Percentiles rank a stretch among this genome's conserved stretches.
Conservation (phyloP, 805 yeast genomes). For the Sporopachydermia lactativora region DNA sequence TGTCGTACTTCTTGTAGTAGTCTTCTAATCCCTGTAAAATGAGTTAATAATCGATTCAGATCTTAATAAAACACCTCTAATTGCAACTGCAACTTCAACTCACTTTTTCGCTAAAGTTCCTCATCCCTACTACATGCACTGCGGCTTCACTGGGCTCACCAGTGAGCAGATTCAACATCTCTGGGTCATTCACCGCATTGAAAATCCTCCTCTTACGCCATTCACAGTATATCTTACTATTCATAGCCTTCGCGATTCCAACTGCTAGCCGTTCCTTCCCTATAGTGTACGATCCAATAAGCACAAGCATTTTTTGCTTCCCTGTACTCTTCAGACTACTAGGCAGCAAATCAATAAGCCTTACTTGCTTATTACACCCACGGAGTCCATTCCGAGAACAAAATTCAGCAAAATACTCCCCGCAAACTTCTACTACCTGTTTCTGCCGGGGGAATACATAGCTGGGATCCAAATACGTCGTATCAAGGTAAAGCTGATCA, state of each 20-base stretch:
- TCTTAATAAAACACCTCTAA: too few relatives aligned
- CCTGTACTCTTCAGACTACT: conserved; percentile 3
- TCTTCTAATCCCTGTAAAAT: conserved; percentile 21
- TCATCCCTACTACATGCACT: conserved; percentile 66
- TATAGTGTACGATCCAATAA: conserved; percentile 81
- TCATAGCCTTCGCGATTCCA: conserved; percentile 36
- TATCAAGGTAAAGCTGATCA: conserved; percentile 69
- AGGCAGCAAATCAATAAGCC: conserved; percentile 2
- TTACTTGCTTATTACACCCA: conserved; percentile 15
- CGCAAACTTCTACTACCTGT: conserved; percentile 46
- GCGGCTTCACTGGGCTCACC: conserved; percentile 32
- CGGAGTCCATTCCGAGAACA: conserved; percentile 17
- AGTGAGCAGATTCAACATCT: conserved; percentile 25
- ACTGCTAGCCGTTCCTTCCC: conserved; percentile 86
- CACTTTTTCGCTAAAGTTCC: conserved; percentile 30
- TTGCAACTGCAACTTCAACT: background rate
- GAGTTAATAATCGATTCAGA: conserved; percentile 2
- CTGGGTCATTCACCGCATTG: conserved; percentile 28
- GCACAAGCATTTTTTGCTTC: conserved; percentile 31
- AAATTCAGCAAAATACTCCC: conserved; percentile 32
- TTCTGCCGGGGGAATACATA: conserved; percentile 71
- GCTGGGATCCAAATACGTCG: conserved; percentile 71
- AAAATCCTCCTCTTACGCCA: conserved; percentile 33
- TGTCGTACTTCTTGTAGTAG: conserved; percentile 34
- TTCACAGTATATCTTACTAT: conserved; percentile 35